Evolutionary conservation across 139 green algal genomes (phyloP).

Genomic region (Marvania coccoides): DNA sequence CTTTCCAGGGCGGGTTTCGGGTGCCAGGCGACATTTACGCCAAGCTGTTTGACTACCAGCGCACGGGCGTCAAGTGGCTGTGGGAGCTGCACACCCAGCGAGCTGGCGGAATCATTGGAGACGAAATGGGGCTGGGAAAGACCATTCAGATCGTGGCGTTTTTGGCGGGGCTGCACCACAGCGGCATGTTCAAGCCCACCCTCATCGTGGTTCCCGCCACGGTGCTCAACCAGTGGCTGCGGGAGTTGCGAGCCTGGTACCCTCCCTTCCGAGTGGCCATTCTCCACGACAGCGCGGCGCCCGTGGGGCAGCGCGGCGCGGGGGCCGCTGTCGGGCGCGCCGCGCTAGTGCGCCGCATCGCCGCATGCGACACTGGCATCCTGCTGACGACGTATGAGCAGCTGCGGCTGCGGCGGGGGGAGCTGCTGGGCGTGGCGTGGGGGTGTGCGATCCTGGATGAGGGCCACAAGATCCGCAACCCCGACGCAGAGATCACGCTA

Average conservation of each 20-base stretch:
- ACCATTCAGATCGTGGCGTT: conserved; percentile 72
- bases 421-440: conserved; percentile 79
- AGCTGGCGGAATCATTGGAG: conserved; percentile 87
- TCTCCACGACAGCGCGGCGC: conserved; percentile 66
- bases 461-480: conserved; percentile 95
- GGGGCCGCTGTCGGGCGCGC: background rate
- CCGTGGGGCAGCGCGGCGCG: background rate
- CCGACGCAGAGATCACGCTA: conserved; percentile 79
- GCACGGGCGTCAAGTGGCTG: conserved; percentile 90
- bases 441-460: conserved; percentile 90
- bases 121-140: conserved; percentile 92
- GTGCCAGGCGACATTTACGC: conserved; percentile 47
- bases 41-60: conserved; percentile 89
- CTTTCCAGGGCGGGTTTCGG: conserved; percentile 62
- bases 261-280: conserved; percentile 62
- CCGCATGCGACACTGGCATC: conserved; percentile 33
- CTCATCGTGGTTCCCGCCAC: conserved; percentile 90
- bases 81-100: conserved; percentile 95
- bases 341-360: conserved; percentile 5
- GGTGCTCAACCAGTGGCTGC: conserved; percentile 90
- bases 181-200: conserved; percentile 61
- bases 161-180: conserved; percentile 69
- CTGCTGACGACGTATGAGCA: conserved; percentile 91
- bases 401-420: conserved; percentile 59
- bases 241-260: conserved; percentile 81